Evolutionary conservation across 1,139 yeast genomes (phyloP).

Genomic region (Candida sanyaensis): DNA sequence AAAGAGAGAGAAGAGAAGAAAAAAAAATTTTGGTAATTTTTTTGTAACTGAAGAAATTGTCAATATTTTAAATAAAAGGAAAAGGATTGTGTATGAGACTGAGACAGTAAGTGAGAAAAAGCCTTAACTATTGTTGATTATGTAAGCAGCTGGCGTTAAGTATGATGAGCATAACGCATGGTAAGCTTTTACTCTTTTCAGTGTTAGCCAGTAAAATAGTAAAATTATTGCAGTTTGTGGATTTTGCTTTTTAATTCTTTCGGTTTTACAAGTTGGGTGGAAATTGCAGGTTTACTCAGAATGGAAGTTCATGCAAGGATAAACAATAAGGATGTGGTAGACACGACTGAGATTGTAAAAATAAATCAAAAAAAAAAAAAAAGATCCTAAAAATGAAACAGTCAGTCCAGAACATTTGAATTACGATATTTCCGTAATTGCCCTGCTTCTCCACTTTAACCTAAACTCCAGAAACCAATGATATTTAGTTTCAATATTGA

Average conservation of each 20-base stretch:
- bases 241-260: neutral
- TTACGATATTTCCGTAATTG: too few relatives aligned
- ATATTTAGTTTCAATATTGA: too few relatives aligned
- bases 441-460: too few relatives aligned
- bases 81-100: slow-evolving; percentile 52
- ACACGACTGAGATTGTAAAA: neutral
- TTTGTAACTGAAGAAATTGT: neutral
- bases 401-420: too few relatives aligned
- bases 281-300: neutral
- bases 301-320: neutral
- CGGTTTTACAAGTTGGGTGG: neutral
- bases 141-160: neutral
- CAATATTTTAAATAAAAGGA: slow-evolving; percentile 1
- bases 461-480: too few relatives aligned
- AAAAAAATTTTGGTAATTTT: neutral
- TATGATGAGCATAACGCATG: neutral
- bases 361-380: neutral
- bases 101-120: neutral
- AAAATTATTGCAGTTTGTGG: neutral
- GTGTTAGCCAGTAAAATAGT: neutral
- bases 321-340: neutral
- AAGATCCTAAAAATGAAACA: too few relatives aligned
- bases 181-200: neutral
- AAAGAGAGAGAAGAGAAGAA: neutral
- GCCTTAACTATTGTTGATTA: neutral